Evolutionary conservation across 2,329 filamentous ascomycete species (phyloP), one percentile per base, ranked within the genome.

Genomic region (Polychaeton citri): DNA sequence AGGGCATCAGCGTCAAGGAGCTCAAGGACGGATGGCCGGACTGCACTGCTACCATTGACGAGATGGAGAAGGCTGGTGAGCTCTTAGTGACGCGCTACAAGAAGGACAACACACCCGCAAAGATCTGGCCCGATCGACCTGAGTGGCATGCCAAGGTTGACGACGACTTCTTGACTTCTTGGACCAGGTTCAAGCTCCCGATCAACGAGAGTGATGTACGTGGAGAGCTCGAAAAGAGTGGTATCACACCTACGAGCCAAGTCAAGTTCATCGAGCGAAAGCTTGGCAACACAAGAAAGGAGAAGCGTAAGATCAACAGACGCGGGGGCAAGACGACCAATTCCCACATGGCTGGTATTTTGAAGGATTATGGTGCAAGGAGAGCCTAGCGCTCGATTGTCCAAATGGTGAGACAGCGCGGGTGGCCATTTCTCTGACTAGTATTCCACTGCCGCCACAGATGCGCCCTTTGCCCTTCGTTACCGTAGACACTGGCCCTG

Each of bases 1-100:
- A 80, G 45, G 85, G 84, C 9, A 74, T 96, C 37, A 71, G 71
- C 24, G 84, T 96, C 43, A 86, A 85, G 57, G 86, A 95, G 50
- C 72, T 98, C 42, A 93, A 94, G 61, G 90, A 98, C 56, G 90
- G 90, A 43, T 98, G 90, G 90, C 77, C 80, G 17, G 79, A 80
- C 49, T 92, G 85, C 52, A 77, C 87, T 41, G 73, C 79, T 15
- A 73, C 81, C 7, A 81, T 98, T 55, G 73, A 81, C 43, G 68
- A 74, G 47, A 70, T 98, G 35, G 88, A 95, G 64, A 62, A 62
- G 28, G 74, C 82, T 55, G 79, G 87, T 52, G 79, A 80, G 58
- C 69, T 96, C 32, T 69, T 96, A 21, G 84, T 95, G 5, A 81
- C 84, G 16, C 76, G 87, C 42, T 87, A 87, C 38, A 92, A 90